phyloP scores from a whole-genome alignment of 768 basidiomycete genomes.

The Trametes villosa region DNA sequence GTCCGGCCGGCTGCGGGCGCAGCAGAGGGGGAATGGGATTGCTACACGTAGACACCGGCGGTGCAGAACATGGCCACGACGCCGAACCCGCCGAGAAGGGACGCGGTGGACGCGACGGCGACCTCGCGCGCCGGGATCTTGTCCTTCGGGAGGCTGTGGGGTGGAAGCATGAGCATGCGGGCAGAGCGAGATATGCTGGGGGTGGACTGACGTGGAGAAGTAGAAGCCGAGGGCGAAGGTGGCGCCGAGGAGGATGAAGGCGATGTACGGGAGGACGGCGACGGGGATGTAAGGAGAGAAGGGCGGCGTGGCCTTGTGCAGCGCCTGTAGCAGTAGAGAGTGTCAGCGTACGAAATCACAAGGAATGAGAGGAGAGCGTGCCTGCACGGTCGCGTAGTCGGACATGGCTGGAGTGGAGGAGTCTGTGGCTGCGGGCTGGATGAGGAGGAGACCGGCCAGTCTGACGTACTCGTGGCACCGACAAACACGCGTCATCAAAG shows the following conservation, averaged over 20 bases:
- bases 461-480: constrained; percentile 48
- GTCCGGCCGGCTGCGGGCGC: neutral
- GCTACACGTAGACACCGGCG: constrained; percentile 80
- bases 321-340: constrained; percentile 46
- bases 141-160: constrained; percentile 75
- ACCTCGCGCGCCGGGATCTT: constrained; percentile 67
- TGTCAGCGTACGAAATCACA: constrained; percentile 5
- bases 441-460: constrained; percentile 2
- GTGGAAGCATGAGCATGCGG: constrained; percentile 11
- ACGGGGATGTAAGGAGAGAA: constrained; percentile 77
- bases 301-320: constrained; percentile 68
- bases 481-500: constrained; percentile 71
- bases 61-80: constrained; percentile 89
- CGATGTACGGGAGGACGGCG: constrained; percentile 69
- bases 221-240: constrained; percentile 91
- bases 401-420: constrained; percentile 44
- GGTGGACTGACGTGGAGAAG: constrained; percentile 74
- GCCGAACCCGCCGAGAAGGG: constrained; percentile 84
- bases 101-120: constrained; percentile 71
- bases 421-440: constrained; percentile 5
- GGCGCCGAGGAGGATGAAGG: constrained; percentile 68
- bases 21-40: constrained; percentile 4
- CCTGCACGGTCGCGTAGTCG: constrained; percentile 60
- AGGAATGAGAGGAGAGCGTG: constrained; percentile 31
- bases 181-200: constrained; percentile 6